Percentiles rank a stretch among this genome's conserved stretches.
Evolutionary conservation across 805 yeast species (phyloP).

Genomic region (Zygosaccharomyces lentus): DNA sequence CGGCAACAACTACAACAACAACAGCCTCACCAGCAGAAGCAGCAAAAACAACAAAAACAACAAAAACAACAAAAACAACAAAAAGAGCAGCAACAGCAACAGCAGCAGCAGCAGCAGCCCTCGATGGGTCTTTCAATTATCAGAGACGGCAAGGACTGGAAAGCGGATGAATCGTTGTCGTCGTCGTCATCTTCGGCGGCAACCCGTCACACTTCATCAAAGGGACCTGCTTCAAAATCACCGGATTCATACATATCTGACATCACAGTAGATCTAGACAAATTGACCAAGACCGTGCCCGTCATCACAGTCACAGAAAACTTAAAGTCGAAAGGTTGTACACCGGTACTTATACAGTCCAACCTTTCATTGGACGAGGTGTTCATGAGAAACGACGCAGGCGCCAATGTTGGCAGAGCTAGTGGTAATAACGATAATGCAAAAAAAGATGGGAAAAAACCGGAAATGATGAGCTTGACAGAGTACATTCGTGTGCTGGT

Average conservation of each 20-base stretch:
- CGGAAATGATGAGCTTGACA: slow-evolving; percentile 21
- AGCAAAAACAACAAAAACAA: background rate
- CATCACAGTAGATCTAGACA: slow-evolving; percentile 21
- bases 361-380: slow-evolving; percentile 22
- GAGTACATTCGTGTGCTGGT: slow-evolving; percentile 26
- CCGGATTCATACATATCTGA: slow-evolving; percentile 5
- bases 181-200: background rate
- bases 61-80: background rate
- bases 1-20: background rate
- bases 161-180: background rate
- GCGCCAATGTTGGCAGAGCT: slow-evolving; percentile 7
- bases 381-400: slow-evolving; percentile 11
- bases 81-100: background rate
- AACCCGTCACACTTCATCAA: background rate
- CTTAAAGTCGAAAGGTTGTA: slow-evolving; percentile 15
- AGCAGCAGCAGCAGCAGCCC: background rate
- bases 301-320: slow-evolving; percentile 26
- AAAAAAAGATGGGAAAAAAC: slow-evolving; percentile 8
- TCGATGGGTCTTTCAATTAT: background rate
- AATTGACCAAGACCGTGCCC: slow-evolving; percentile 22
- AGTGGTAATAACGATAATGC: background rate
- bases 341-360: slow-evolving; percentile 23
- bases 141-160: slow-evolving; percentile 2
- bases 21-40: background rate
- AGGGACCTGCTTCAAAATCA: background rate